phyloP scores from a whole-genome alignment of 2,329 filamentous ascomycete genomes.

The Fusarium stilboides region DNA sequence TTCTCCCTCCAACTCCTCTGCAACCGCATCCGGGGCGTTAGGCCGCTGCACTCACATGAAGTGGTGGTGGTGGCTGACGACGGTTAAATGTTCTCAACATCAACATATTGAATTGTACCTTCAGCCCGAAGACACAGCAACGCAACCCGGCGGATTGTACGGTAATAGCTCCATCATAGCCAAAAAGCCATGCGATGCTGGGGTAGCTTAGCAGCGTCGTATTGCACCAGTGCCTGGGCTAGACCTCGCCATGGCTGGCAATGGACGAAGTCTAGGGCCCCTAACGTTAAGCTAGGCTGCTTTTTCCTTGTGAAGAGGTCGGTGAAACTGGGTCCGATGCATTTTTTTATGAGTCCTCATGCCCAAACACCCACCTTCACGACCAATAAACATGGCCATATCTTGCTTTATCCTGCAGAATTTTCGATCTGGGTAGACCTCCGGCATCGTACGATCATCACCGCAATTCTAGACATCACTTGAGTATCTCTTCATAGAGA shows the following conservation, averaged over 20 bases:
- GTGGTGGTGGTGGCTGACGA: constrained; percentile 7
- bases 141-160: constrained; percentile 13
- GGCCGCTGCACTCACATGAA: constrained; percentile 6
- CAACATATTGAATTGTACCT: neutral
- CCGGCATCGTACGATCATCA: constrained; percentile 23
- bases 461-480: constrained; percentile 14
- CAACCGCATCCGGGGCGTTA: constrained; percentile 37
- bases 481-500: constrained; percentile 21
- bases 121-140: neutral
- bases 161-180: constrained; percentile 18
- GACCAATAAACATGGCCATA: neutral
- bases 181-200: constrained; percentile 35
- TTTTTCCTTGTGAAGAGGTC: constrained; percentile 10
- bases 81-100: constrained; percentile 2
- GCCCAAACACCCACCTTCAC: constrained; percentile 1
- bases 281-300: constrained; percentile 10
- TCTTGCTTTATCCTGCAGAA: constrained; percentile 4
- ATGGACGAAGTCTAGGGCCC: constrained; percentile 11
- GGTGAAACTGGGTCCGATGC: constrained; percentile 10
- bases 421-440: constrained; percentile 5
- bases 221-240: constrained; percentile 43
- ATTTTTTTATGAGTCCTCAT: constrained; percentile 4
- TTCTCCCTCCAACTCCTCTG: constrained; percentile 19
- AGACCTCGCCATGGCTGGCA: constrained; percentile 22
- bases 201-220: constrained; percentile 37